Percentiles rank a stretch among this genome's conserved stretches.
phyloP scores from a whole-genome alignment of 805 yeast genomes.

The Vanderwaltozyma polyspora region DNA sequence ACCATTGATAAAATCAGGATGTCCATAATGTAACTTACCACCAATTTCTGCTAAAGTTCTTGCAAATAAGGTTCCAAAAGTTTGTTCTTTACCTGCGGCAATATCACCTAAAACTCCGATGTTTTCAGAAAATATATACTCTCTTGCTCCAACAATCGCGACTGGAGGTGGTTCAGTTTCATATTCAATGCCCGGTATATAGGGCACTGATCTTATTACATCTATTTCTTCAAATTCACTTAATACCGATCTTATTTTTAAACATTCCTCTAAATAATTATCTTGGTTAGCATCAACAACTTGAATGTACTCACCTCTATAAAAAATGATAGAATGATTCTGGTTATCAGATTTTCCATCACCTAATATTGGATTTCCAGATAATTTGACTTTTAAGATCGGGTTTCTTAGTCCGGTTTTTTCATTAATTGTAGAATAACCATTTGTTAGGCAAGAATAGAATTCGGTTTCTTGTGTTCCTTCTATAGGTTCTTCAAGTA shows the following conservation, averaged over 20 bases:
- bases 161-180: conserved; percentile 41
- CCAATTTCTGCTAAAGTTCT: conserved; percentile 89
- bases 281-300: conserved; percentile 95
- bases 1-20: conserved; percentile 88
- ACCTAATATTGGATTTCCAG: conserved; percentile 92
- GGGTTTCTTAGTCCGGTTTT: conserved; percentile 53
- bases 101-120: conserved; percentile 90
- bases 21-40: conserved; percentile 91
- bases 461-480: conserved; percentile 19
- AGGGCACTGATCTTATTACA: conserved; percentile 40
- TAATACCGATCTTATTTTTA: conserved; percentile 76
- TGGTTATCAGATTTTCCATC: conserved; percentile 97
- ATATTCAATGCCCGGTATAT: conserved; percentile 46
- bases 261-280: conserved; percentile 86
- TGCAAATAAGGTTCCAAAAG: conserved; percentile 92
- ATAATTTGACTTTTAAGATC: conserved; percentile 53
- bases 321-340: conserved; percentile 74
- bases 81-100: conserved; percentile 96
- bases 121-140: conserved; percentile 86
- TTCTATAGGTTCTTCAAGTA: conserved; percentile 34
- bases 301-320: conserved; percentile 90
- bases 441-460: conserved; percentile 64
- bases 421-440: conserved; percentile 41
- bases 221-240: conserved; percentile 84
- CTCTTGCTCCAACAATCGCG: conserved; percentile 92